phyloP scores from a whole-genome alignment of 2,329 filamentous ascomycete species.

The Trichoderma sp. region DNA sequence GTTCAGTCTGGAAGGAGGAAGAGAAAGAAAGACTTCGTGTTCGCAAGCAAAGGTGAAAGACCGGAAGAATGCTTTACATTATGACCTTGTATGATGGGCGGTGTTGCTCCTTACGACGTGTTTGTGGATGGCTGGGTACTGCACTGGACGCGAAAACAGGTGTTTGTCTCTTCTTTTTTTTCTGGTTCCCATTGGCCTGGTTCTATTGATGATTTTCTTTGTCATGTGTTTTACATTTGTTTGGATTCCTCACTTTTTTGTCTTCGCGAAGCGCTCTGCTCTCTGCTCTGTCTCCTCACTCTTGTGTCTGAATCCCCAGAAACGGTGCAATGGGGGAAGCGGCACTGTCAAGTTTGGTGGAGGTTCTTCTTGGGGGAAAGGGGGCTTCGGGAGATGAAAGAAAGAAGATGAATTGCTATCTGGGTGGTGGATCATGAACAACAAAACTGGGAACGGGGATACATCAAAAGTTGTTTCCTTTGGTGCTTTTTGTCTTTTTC shows the following conservation, averaged over 20 bases:
- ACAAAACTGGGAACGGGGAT: conserved; percentile 27
- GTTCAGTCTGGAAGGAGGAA: neutral
- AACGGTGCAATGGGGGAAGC: neutral
- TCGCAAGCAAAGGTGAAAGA: neutral
- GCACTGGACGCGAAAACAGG: conserved; percentile 16
- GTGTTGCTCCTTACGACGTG: conserved; percentile 12
- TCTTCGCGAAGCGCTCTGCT: neutral
- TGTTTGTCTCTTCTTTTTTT: conserved; percentile 11
- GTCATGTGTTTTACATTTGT: conserved; percentile 11
- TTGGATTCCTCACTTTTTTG: conserved; percentile 13
- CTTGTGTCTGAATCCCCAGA: neutral
- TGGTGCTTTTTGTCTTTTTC: neutral
- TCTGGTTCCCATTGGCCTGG: neutral
- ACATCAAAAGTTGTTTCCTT: conserved; percentile 30
- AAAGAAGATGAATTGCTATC: neutral
- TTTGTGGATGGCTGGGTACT: conserved; percentile 26
- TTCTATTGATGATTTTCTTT: conserved; percentile 4
- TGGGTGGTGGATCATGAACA: conserved; percentile 19
- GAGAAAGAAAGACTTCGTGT: neutral
- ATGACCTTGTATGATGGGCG: conserved; percentile 27
- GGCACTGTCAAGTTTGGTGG: neutral
- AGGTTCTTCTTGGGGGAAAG: neutral
- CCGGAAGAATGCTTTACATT: neutral
- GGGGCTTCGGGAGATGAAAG: neutral
- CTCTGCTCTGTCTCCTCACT: neutral